Percentiles rank a stretch among this genome's conserved stretches.
Conservation (phyloP, 106 monocot species). For the Iris macrosiphon region DNA sequence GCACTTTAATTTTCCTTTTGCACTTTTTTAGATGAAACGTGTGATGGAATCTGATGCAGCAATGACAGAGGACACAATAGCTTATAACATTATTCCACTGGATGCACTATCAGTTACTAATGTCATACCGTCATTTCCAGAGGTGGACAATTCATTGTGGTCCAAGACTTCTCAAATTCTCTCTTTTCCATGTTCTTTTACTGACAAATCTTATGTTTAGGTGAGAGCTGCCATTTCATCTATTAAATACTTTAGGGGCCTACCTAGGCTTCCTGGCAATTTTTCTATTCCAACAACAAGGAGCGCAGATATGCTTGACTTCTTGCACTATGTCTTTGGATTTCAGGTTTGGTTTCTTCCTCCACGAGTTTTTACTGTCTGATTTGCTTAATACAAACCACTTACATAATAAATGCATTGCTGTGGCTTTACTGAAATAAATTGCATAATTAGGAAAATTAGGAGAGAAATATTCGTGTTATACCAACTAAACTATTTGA, state of each 20-base stretch:
- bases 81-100: conserved; percentile 92
- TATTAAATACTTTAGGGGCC: conserved; percentile 53
- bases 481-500: neutral
- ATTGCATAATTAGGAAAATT: neutral
- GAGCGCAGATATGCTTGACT: conserved; percentile 77
- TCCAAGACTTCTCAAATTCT: neutral
- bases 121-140: conserved; percentile 50
- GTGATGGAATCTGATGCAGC: conserved; percentile 90
- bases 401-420: no score
- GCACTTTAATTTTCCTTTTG: neutral
- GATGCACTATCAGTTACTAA: conserved; percentile 76
- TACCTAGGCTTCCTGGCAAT: conserved; percentile 68
- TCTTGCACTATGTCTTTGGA: conserved; percentile 85
- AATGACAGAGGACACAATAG: conserved; percentile 68
- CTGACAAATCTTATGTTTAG: conserved; percentile 19
- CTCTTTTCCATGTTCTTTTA: neutral
- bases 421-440: no score
- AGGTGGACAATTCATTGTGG: conserved; percentile 28
- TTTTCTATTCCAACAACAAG: conserved; percentile 54
- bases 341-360: conserved; percentile 63
- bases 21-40: conserved; percentile 53
- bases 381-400: no score
- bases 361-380: neutral
- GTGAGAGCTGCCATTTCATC: conserved; percentile 75
- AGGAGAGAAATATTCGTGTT: neutral